Percentiles rank a stretch among this genome's conserved stretches.
These are phyloP conservation scores for Neurospora pannonica DNA, from an alignment of 495 filamentous ascomycete genomes.

Conservation along the genomic window DNA sequence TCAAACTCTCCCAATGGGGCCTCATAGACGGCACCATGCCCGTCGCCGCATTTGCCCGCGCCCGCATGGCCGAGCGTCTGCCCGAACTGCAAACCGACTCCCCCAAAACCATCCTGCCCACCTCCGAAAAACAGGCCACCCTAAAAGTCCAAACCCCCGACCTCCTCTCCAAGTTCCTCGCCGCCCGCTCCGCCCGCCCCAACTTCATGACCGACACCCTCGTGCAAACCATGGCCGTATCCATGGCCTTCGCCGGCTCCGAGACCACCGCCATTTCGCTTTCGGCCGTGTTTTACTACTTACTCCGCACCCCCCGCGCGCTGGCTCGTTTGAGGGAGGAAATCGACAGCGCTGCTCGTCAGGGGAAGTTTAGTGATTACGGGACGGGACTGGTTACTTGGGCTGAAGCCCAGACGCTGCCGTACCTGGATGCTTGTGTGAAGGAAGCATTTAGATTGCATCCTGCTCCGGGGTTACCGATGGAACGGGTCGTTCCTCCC, in stretches of 20 bases:
- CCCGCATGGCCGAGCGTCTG: constrained; percentile 43
- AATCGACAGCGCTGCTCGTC: constrained; percentile 40
- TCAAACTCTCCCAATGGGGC: constrained; percentile 38
- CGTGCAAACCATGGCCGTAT: constrained; percentile 55
- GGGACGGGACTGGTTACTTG: constrained; percentile 49
- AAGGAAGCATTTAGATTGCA: constrained; percentile 62
- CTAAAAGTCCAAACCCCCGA: constrained; percentile 43
- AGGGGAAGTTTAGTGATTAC: constrained; percentile 40
- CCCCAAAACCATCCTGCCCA: constrained; percentile 27
- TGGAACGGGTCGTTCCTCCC: constrained; percentile 56
- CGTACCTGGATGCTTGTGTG: constrained; percentile 58
- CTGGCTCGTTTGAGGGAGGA: constrained; percentile 39
- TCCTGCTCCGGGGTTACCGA: constrained; percentile 50
- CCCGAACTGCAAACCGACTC: constrained; percentile 25
- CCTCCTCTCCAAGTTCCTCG: constrained; percentile 52
- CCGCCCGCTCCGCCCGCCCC: constrained; percentile 46
- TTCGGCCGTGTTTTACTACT: constrained; percentile 54
- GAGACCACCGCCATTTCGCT: constrained; percentile 58
- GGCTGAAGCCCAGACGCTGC: constrained; percentile 47
- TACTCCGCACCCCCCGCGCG: constrained; percentile 43
- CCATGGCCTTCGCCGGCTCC: constrained; percentile 55
- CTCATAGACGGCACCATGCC: constrained; percentile 49
- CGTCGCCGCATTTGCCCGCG: constrained; percentile 51
- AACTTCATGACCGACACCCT: constrained; percentile 57
- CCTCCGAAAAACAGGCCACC: constrained; percentile 27